phyloP scores from a whole-genome alignment of 2,329 filamentous ascomycete species.

The Domatiomyces globalis region DNA sequence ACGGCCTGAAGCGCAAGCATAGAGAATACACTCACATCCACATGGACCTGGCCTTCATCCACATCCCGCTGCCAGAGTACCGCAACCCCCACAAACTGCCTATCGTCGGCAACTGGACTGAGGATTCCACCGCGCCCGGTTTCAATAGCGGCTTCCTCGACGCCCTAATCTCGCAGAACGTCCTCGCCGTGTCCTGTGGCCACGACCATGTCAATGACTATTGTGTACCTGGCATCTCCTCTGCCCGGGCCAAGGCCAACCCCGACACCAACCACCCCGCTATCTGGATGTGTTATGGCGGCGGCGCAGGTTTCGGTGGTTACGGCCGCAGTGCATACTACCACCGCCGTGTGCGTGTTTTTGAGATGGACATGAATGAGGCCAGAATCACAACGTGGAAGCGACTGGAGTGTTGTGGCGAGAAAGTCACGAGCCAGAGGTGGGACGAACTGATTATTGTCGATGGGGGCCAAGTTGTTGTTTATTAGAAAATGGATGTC shows the following conservation, averaged over 20 bases:
- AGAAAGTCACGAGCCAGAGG: constrained; percentile 27
- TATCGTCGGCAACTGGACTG: constrained; percentile 57
- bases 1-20: constrained; percentile 61
- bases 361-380: constrained; percentile 84
- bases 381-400: constrained; percentile 87
- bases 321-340: constrained; percentile 86
- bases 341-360: constrained; percentile 70
- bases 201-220: constrained; percentile 98
- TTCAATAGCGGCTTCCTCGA: constrained; percentile 92
- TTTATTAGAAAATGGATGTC: constrained; percentile 4
- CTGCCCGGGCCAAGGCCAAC: constrained; percentile 19
- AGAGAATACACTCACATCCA: constrained; percentile 79
- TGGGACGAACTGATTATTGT: constrained; percentile 49
- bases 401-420: constrained; percentile 55
- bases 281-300: constrained; percentile 97
- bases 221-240: constrained; percentile 51
- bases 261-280: constrained; percentile 44
- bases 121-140: constrained; percentile 70
- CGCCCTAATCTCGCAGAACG: constrained; percentile 69
- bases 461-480: constrained; percentile 41
- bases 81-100: constrained; percentile 43
- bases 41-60: constrained; percentile 92
- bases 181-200: constrained; percentile 79
- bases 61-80: constrained; percentile 92
- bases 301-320: constrained; percentile 80